A percentile compares a stretch with the other conserved stretches of the same genome.
phyloP scores from a whole-genome alignment of 2,329 filamentous ascomycete species.

The Hymenotorrendiella dingleyae region DNA sequence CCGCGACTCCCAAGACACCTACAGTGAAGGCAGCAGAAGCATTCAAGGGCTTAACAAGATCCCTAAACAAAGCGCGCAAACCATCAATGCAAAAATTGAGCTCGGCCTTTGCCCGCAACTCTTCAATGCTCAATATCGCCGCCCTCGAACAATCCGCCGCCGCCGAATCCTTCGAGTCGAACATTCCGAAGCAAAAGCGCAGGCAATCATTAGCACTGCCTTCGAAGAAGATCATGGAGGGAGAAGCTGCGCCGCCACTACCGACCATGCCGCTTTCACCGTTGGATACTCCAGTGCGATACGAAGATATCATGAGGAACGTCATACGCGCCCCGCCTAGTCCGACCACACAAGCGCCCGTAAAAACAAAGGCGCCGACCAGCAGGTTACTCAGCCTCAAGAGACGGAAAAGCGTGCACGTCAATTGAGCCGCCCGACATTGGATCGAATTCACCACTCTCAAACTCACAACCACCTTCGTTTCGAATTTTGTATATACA shows the following conservation, averaged over 20 bases:
- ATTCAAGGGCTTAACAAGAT: conserved; percentile 16
- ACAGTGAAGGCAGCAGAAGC: conserved; percentile 13
- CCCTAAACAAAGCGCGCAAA: conserved; percentile 17
- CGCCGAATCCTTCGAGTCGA: not conserved
- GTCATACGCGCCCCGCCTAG: conserved; percentile 14
- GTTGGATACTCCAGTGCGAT: conserved; percentile 8
- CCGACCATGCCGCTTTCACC: conserved; percentile 2
- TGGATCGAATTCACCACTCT: no score
- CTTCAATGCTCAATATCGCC: conserved; percentile 4
- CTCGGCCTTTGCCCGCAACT: conserved; percentile 12
- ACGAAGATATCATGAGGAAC: conserved; percentile 20
- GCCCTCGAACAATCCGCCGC: not conserved
- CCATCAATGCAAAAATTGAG: conserved; percentile 19
- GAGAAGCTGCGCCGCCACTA: not conserved
- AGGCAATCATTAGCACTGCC: conserved; percentile 5
- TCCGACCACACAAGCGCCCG: no score
- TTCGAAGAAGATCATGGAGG: not conserved
- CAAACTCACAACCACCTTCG: no score
- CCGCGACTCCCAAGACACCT: conserved; percentile 20
- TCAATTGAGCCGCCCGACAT: no score
- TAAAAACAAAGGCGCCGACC: no score
- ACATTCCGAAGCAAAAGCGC: not conserved
- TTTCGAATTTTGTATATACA: no score
- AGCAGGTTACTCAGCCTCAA: no score
- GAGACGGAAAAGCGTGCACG: no score